Evolutionary conservation across 306 rosid species (phyloP).

Genomic region (Senna siamea): DNA sequence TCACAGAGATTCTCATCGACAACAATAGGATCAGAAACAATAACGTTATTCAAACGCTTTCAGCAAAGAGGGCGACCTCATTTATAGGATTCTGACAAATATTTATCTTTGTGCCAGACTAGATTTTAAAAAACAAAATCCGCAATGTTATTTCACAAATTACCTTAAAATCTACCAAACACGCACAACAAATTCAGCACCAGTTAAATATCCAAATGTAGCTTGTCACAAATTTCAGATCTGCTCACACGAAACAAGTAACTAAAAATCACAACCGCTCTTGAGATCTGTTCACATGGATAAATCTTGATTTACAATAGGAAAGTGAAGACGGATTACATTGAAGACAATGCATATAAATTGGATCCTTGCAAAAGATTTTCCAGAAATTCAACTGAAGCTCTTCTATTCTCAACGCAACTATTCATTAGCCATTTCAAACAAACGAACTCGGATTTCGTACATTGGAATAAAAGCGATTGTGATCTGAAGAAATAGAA

Average conservation of each 20-base stretch:
- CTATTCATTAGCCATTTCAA: neutral
- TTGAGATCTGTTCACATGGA: neutral
- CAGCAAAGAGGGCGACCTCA: slow-evolving; percentile 5
- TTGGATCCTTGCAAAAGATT: neutral
- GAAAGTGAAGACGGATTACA: neutral
- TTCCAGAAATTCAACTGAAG: slow-evolving; percentile 6
- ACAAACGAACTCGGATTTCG: neutral
- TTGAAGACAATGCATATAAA: neutral
- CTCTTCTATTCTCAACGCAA: neutral
- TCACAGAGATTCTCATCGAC: neutral
- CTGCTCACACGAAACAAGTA: neutral
- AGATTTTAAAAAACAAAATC: neutral
- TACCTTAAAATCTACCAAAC: slow-evolving; percentile 7
- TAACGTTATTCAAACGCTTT: neutral
- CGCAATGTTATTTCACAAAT: neutral
- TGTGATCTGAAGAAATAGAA: slow-evolving; percentile 22
- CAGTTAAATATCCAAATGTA: neutral
- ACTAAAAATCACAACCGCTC: slow-evolving; percentile 6
- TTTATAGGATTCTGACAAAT: slow-evolving; percentile 16
- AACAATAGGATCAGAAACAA: neutral
- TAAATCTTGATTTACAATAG: neutral
- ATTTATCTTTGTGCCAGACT: neutral
- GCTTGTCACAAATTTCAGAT: neutral
- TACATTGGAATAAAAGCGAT: neutral
- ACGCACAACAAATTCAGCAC: neutral